Conservation (phyloP, 306 rosid genomes). For the Canavalia gladiata region DNA sequence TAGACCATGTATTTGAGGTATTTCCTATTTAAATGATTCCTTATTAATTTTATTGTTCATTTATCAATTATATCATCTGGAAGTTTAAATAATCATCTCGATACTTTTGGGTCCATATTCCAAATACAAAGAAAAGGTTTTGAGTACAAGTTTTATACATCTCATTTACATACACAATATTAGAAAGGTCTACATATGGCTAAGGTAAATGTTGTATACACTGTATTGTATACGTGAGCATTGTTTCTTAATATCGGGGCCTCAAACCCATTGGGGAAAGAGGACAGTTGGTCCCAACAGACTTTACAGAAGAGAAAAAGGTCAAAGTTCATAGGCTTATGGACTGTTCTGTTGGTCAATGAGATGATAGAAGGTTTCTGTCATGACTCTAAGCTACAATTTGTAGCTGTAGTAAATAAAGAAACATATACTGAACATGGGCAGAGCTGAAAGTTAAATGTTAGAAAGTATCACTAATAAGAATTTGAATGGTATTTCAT, state of each 20-base stretch:
- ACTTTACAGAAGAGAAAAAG: slow-evolving; percentile 2
- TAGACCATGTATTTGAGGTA: slow-evolving; percentile 99
- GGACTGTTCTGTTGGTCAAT: slow-evolving; percentile 13
- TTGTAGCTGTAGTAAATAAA: slow-evolving; percentile 17
- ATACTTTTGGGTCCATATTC: not conserved
- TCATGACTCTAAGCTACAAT: not conserved
- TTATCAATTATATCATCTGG: slow-evolving; percentile 26
- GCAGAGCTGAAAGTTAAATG: not conserved
- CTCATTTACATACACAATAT: not conserved
- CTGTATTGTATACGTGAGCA: not conserved
- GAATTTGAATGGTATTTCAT: not conserved
- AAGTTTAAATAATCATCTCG: not conserved
- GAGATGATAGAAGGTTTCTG: not conserved
- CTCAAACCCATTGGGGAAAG: not conserved
- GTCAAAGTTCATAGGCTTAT: not conserved
- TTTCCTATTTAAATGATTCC: slow-evolving; percentile 39
- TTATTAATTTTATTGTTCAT: slow-evolving; percentile 17
- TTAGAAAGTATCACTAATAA: not conserved
- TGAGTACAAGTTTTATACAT: not conserved
- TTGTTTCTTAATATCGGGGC: slow-evolving; percentile 1
- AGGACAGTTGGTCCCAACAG: not conserved
- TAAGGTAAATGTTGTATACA: not conserved
- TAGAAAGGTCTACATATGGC: not conserved
- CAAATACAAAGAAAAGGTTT: slow-evolving; percentile 6
- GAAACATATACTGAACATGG: not conserved